Base-by-base conservation (phyloP, 768 basidiomycete species). In the Leccinum sublutescens region DNA sequence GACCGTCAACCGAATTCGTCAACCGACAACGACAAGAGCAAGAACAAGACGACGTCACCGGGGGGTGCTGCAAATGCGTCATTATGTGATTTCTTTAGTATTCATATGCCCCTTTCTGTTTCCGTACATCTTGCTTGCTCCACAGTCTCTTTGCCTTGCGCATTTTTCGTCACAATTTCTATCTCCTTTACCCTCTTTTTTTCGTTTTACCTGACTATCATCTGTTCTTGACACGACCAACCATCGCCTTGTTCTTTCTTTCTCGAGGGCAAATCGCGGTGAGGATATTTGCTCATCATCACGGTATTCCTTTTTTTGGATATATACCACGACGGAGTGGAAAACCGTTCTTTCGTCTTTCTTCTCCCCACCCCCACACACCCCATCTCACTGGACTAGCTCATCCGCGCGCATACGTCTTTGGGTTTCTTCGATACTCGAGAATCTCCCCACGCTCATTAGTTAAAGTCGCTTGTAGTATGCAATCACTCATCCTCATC, bases 51-150 rank as follows among this genome's bases (percentile, higher is more conserved):
- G 83, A 86, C 7, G 81, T 80, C 14, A 70, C 66, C 2, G 77
- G 73, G 33, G 82, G 78, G 31, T 92, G 91, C 69, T 93, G 91
- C 79, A 89, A 87, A 75, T 93, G 91, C 75, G 76, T 89, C 65
- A 81, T 93, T 71, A 93, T 93, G 91, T 93, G 84, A 91, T 73
- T 61, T 55, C 56, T 49, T 60, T 21, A 63, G 54, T 62, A 62
- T 64, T 54, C 60, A 61, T 55, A 56, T 75, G 66, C 49, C 11
- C 40, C 49, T 52, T 64, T 62, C 68, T 70, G 56, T 66, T 64
- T 56, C 38, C 52, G 55, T 51, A 48, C 33, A 60, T 53, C 52
- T 66, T 70, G 67, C 66, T 69, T 63, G 64, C 68, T 64, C 58
- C 29, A 61, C 54, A 57, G 58, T 60, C 54, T 54, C 50, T 15